Conservation (phyloP, 371 early-diverging fungal species). For the Mucor lusitanicus region DNA sequence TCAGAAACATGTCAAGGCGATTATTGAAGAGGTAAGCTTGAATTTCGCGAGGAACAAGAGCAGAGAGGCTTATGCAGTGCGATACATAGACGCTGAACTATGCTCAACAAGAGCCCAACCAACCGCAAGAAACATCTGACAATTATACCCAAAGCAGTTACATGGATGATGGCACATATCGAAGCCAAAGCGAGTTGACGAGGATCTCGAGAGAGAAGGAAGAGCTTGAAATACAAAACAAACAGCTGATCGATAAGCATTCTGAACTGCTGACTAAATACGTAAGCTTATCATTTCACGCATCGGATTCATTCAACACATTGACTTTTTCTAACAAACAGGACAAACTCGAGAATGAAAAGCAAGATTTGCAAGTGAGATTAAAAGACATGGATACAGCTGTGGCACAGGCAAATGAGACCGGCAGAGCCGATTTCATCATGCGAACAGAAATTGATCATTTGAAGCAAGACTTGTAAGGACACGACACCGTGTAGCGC, state of each 20-base stretch:
- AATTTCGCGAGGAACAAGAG: neutral
- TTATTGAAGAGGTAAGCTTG: slow-evolving; percentile 69
- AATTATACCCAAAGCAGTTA: slow-evolving; percentile 28
- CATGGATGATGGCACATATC: slow-evolving; percentile 31
- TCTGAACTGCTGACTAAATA: slow-evolving; percentile 58
- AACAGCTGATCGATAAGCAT: slow-evolving; percentile 58
- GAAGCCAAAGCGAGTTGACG: slow-evolving; percentile 28
- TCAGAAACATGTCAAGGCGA: slow-evolving; percentile 86
- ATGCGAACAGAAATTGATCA: slow-evolving; percentile 87
- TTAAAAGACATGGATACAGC: slow-evolving; percentile 72
- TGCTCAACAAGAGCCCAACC: slow-evolving; percentile 8
- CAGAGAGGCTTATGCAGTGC: neutral
- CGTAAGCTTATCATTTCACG: slow-evolving; percentile 34
- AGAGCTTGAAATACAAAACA: slow-evolving; percentile 60
- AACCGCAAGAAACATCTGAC: slow-evolving; percentile 10
- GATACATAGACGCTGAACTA: slow-evolving; percentile 17
- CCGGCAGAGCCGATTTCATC: slow-evolving; percentile 82
- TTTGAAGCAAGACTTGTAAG: slow-evolving; percentile 80
- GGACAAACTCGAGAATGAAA: slow-evolving; percentile 71
- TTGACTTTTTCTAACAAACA: slow-evolving; percentile 15
- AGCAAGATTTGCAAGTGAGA: slow-evolving; percentile 64
- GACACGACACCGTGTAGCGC: neutral
- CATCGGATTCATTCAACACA: neutral
- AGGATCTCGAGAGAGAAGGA: slow-evolving; percentile 52
- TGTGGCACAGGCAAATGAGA: slow-evolving; percentile 69